Percentiles rank a stretch among this genome's conserved stretches.
These are phyloP conservation scores for Sideroxylon spinosum DNA, from an alignment of 179 eudicot species.

Conservation along the genomic window DNA sequence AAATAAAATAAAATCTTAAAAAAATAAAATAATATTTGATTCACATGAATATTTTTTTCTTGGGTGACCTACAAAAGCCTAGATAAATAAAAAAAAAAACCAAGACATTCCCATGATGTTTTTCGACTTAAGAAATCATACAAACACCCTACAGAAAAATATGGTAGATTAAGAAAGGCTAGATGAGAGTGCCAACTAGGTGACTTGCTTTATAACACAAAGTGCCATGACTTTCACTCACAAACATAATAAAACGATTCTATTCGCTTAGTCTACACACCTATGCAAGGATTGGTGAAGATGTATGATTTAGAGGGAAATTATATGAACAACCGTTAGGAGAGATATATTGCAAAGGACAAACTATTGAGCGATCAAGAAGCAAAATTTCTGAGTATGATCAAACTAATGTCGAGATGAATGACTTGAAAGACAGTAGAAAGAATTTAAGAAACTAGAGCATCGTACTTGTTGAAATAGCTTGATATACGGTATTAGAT, in stretches of 20 bases:
- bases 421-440: neutral
- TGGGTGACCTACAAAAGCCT: slow-evolving; percentile 20
- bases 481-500: no score
- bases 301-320: neutral
- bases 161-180: neutral
- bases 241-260: neutral
- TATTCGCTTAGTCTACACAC: neutral
- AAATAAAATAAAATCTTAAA: no score
- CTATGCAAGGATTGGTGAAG: neutral
- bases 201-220: neutral
- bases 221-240: neutral
- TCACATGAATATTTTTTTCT: neutral
- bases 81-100: neutral
- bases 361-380: neutral
- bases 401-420: neutral
- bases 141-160: neutral
- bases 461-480: no score
- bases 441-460: no score
- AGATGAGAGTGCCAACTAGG: neutral
- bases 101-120: neutral
- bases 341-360: neutral
- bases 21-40: no score
- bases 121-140: neutral
- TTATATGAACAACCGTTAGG: neutral
- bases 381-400: neutral